Conservation (phyloP, 371 early-diverging fungal species). For the Dichotomocladium elegans region DNA sequence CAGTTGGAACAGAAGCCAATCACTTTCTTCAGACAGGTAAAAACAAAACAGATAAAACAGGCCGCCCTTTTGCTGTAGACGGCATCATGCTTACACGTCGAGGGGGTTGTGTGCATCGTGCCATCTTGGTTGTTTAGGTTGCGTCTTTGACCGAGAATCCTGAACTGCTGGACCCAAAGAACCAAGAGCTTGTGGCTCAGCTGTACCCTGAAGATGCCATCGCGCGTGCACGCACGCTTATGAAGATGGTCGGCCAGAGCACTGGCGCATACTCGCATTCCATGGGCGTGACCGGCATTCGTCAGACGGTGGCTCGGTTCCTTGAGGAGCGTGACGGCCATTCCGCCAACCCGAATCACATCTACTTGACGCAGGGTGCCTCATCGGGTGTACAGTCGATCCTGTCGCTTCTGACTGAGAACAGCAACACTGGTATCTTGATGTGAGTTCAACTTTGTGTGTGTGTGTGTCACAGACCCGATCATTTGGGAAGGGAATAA, state of each 20-base stretch:
- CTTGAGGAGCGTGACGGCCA: constrained; percentile 82
- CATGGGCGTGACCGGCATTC: constrained; percentile 76
- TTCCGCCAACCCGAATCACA: constrained; percentile 71
- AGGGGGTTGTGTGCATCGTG: background rate
- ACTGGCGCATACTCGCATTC: constrained; percentile 91
- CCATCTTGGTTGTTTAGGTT: constrained; percentile 13
- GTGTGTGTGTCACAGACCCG: too few species aligned
- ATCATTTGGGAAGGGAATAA: background rate
- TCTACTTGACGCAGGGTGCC: constrained; percentile 88
- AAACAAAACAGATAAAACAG: too few species aligned
- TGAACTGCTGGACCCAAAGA: constrained; percentile 63
- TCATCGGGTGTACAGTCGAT: constrained; percentile 84
- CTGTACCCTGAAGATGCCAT: constrained; percentile 81
- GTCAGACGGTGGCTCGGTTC: constrained; percentile 81
- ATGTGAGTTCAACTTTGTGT: constrained; percentile 51
- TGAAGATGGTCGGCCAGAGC: constrained; percentile 63
- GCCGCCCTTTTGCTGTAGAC: too few species aligned
- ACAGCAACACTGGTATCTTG: constrained; percentile 84
- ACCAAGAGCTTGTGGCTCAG: constrained; percentile 39
- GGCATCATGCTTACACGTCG: background rate
- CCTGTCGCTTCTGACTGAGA: constrained; percentile 72
- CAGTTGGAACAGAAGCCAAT: constrained; percentile 88
- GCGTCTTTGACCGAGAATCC: constrained; percentile 66
- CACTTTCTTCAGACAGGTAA: constrained; percentile 91
- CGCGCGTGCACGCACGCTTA: constrained; percentile 67